Evolutionary conservation across 2,329 filamentous ascomycete species (phyloP).

Genomic region (Massarina eburnea): DNA sequence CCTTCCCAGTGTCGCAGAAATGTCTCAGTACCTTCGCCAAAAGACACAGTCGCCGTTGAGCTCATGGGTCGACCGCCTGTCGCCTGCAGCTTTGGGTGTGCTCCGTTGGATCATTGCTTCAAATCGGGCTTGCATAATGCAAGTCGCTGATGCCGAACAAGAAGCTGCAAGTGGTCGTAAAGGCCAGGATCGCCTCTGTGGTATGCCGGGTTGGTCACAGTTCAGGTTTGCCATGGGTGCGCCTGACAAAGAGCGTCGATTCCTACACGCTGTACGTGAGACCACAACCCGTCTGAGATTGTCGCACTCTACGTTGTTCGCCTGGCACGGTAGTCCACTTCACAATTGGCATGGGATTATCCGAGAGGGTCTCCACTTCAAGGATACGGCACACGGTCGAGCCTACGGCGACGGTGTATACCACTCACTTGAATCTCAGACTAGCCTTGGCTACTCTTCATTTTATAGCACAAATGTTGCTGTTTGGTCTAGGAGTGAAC

Average conservation of each 20-base stretch:
- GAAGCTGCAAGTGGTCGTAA: slow-evolving; percentile 25
- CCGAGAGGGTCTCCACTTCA: slow-evolving; percentile 76
- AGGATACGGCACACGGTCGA: slow-evolving; percentile 64
- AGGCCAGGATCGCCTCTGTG: slow-evolving; percentile 58
- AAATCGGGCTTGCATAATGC: slow-evolving; percentile 82
- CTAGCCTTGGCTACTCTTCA: slow-evolving; percentile 57
- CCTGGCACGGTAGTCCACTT: slow-evolving; percentile 80
- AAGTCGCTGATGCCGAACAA: slow-evolving; percentile 58
- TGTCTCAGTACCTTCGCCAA: slow-evolving; percentile 54
- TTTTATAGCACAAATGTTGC: slow-evolving; percentile 2
- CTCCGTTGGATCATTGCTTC: slow-evolving; percentile 89
- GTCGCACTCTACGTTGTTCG: slow-evolving; percentile 71
- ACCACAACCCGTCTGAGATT: slow-evolving; percentile 46
- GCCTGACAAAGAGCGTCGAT: slow-evolving; percentile 82
- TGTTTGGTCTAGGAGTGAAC: slow-evolving; percentile 66
- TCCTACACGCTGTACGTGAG: slow-evolving; percentile 63
- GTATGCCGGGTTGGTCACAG: slow-evolving; percentile 70
- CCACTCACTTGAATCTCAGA: slow-evolving; percentile 63
- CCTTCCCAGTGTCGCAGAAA: slow-evolving; percentile 62
- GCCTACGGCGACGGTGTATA: slow-evolving; percentile 81
- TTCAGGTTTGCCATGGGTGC: slow-evolving; percentile 88
- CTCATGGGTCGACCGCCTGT: slow-evolving; percentile 61
- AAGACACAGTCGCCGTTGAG: slow-evolving; percentile 44
- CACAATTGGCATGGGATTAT: slow-evolving; percentile 90
- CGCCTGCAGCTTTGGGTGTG: slow-evolving; percentile 66